Evolutionary conservation across 2,329 filamentous ascomycete genomes (phyloP).

Genomic region (Botrytis galanthina): DNA sequence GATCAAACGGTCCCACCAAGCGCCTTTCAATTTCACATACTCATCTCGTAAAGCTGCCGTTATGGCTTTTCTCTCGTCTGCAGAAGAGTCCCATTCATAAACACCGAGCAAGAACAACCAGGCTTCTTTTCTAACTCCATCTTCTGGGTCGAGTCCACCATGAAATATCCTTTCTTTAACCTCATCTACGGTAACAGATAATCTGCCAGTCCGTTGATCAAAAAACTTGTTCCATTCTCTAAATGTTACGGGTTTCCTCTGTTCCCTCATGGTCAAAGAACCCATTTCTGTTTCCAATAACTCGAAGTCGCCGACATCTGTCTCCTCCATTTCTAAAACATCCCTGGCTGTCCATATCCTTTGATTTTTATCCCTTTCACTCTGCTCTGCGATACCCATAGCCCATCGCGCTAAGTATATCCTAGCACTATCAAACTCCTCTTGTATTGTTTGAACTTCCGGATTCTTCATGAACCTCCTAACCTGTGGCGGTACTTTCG

Average conservation of each 20-base stretch:
- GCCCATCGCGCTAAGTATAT: slow-evolving; percentile 96
- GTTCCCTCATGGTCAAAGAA: slow-evolving; percentile 71
- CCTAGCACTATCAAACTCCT: slow-evolving; percentile 95
- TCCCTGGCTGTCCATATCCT: slow-evolving; percentile 92
- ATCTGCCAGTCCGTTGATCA: slow-evolving; percentile 67
- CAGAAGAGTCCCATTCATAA: slow-evolving; percentile 87
- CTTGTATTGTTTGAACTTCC: slow-evolving; percentile 90
- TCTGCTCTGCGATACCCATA: slow-evolving; percentile 97
- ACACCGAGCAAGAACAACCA: slow-evolving; percentile 94
- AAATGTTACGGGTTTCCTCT: slow-evolving; percentile 72
- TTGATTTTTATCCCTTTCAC: slow-evolving; percentile 80
- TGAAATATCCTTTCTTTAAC: slow-evolving; percentile 98
- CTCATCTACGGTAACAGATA: slow-evolving; percentile 82
- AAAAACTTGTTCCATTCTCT: slow-evolving; percentile 93
- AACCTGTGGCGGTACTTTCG: slow-evolving; percentile 85
- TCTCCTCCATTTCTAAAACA: slow-evolving; percentile 90
- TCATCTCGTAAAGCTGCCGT: slow-evolving; percentile 85
- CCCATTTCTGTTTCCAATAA: slow-evolving; percentile 77
- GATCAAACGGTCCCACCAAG: slow-evolving; percentile 93
- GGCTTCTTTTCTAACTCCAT: slow-evolving; percentile 91
- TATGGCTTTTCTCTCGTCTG: slow-evolving; percentile 78
- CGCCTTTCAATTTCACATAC: slow-evolving; percentile 88
- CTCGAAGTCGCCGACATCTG: slow-evolving; percentile 93
- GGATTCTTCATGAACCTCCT: slow-evolving; percentile 81
- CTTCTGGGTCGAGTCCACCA: slow-evolving; percentile 82